These are phyloP conservation scores for Castanopsis chinensis DNA, from an alignment of 306 rosid species.

Conservation along the genomic window DNA sequence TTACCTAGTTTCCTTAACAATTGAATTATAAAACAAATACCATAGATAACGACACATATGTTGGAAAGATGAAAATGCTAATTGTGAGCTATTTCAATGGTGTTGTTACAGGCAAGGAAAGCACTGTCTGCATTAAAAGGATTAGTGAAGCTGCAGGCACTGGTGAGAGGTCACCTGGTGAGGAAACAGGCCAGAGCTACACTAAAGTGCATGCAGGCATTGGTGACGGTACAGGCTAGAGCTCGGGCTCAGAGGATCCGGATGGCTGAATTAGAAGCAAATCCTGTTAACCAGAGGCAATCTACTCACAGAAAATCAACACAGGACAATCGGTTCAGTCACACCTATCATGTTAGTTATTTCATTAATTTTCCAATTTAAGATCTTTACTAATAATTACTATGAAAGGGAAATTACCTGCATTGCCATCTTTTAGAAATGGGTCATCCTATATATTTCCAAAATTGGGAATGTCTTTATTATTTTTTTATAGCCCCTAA, in stretches of 20 bases:
- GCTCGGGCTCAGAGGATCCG: conserved; percentile 81
- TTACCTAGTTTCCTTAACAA: too few relatives aligned
- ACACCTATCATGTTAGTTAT: conserved; percentile 55
- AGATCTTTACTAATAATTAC: neutral
- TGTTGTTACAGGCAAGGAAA: conserved; percentile 69
- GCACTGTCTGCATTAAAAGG: conserved; percentile 84
- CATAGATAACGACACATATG: neutral
- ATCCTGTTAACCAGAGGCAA: conserved; percentile 29
- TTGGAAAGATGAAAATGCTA: neutral
- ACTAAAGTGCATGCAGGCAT: conserved; percentile 83
- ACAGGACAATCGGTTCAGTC: conserved; percentile 43
- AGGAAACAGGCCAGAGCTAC: conserved; percentile 81
- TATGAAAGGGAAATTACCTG: neutral
- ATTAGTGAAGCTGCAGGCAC: conserved; percentile 85
- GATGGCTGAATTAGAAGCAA: conserved; percentile 42
- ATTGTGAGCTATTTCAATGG: neutral
- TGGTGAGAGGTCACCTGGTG: conserved; percentile 90
- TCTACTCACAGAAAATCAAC: conserved; percentile 45
- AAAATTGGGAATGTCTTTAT: neutral
- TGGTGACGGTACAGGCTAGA: conserved; percentile 86
- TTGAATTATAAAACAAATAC: too few relatives aligned
- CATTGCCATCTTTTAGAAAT: neutral
- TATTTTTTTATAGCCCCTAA: neutral
- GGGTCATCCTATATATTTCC: neutral
- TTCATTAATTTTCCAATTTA: conserved; percentile 16